Base-by-base conservation (phyloP, 345 rosid genomes). In the Brassica incana region DNA sequence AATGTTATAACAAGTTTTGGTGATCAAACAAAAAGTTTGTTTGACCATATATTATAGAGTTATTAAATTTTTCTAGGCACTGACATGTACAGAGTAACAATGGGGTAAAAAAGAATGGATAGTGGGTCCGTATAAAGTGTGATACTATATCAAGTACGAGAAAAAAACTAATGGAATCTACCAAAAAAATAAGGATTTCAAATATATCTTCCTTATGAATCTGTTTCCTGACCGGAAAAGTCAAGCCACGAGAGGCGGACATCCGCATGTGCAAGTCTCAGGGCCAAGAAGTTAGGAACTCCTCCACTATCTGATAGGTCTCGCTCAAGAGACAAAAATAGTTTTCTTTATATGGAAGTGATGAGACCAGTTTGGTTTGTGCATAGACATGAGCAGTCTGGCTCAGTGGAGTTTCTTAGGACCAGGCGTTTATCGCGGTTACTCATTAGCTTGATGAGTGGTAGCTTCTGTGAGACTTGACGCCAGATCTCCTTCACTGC, bases 401-500 rank as follows among this genome's bases (percentile, higher is more conserved):
- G 89, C 78, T 84, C 90, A 15, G 32, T 79, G 36, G 70, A 63
- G 48, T 87, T 87, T 79, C 87, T 90, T 81, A 78, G 76, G 23
- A 89, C 88, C 3, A 90, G 84, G 81, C 99, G 88, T 80, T 84
- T 95, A 79, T 89, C 98, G 0, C 97, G 94, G 75, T 93, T 95
- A 52, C 84, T 88, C 99, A 90, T 91, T 81, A 87, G 76, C 80
- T 87, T 93, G 63, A 95, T 88, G 52, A 93, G 88, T 32, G 97
- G 93, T 50, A 93, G 87, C 89, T 95, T 95, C 83, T 85, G 92
- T 0, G 92, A 83, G 62, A 95, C 85, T 85, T 91, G 88, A 25
- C 88, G 92, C 99, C 99, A 95, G 61, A 93, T 89, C 83, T 91
- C 98, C 65, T 89, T 85, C 71, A 93, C 98, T 56, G 97, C 84